These are phyloP conservation scores for Thecaphora thlaspeos DNA, from an alignment of 1,284 basidiomycete species.

Conservation along the genomic window DNA sequence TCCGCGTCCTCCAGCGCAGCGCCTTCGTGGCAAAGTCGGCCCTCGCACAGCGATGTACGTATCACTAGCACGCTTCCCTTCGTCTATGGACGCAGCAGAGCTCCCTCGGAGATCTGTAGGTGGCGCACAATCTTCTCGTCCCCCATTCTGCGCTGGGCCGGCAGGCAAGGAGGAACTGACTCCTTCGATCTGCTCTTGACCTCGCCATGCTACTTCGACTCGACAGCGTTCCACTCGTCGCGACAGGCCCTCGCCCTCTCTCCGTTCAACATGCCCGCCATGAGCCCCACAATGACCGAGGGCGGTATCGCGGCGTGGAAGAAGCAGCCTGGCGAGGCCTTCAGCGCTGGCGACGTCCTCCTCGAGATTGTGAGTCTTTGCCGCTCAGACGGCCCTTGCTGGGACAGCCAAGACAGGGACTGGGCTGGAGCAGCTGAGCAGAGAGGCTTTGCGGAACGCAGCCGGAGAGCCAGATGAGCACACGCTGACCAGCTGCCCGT, in stretches of 20 bases:
- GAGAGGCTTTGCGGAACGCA: too few relatives aligned
- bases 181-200: too few relatives aligned
- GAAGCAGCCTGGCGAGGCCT: constrained; percentile 89
- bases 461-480: constrained; percentile 60
- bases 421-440: too few relatives aligned
- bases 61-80: not conserved
- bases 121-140: too few relatives aligned
- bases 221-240: constrained; percentile 31
- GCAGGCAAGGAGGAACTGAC: too few relatives aligned
- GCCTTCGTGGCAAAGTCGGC: constrained; percentile 13
- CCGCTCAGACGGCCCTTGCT: too few relatives aligned
- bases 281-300: constrained; percentile 99
- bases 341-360: constrained; percentile 84
- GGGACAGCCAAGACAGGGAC: too few relatives aligned
- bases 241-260: constrained; percentile 35
- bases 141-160: too few relatives aligned
- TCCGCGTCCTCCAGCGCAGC: constrained; percentile 35
- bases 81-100: not conserved
- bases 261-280: constrained; percentile 93
- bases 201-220: too few relatives aligned
- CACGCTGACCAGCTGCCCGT: too few relatives aligned
- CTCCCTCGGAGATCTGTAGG: too few relatives aligned
- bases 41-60: constrained; percentile 21
- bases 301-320: constrained; percentile 98
- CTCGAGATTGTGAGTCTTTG: constrained; percentile 89